Evolutionary conservation across 2,329 filamentous ascomycete genomes (phyloP).

Genomic region (Trichoderma arundinaceum): DNA sequence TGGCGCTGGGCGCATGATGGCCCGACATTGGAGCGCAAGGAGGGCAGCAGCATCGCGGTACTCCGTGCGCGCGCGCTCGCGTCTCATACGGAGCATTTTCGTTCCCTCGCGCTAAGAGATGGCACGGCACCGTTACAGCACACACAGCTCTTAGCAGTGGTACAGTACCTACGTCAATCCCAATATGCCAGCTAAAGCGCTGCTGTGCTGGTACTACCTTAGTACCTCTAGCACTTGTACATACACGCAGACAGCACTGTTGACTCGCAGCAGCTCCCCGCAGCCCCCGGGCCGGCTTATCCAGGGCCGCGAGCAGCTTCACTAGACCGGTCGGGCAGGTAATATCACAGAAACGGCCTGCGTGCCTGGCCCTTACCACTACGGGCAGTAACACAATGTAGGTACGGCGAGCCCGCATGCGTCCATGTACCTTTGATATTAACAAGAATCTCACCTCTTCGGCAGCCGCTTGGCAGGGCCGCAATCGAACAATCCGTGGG

Average conservation of each 20-base stretch:
- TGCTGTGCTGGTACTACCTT: neutral
- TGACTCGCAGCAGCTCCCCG: conserved; percentile 22
- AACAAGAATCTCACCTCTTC: conserved; percentile 22
- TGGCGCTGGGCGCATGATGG: too few relatives aligned
- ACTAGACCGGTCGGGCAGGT: conserved; percentile 30
- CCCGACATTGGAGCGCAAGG: too few relatives aligned
- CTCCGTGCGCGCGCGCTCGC: conserved; percentile 5
- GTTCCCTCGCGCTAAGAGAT: too few relatives aligned
- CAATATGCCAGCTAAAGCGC: too few relatives aligned
- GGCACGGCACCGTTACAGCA: too few relatives aligned
- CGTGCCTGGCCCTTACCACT: conserved; percentile 2
- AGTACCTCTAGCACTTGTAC: neutral
- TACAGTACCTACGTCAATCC: too few relatives aligned
- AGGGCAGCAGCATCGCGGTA: neutral
- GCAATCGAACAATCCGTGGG: conserved; percentile 23
- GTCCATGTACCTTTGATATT: conserved; percentile 4
- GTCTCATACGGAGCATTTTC: conserved; percentile 6
- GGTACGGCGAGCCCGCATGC: conserved; percentile 28
- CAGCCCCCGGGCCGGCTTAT: neutral
- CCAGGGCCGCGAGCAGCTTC: conserved; percentile 5
- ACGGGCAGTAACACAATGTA: conserved; percentile 13
- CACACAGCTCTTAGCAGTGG: too few relatives aligned
- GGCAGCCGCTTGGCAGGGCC: conserved; percentile 14
- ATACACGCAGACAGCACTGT: neutral
- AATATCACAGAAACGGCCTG: conserved; percentile 10